A percentile compares a stretch with the other conserved stretches of the same genome.
phyloP scores from a whole-genome alignment of 1,284 basidiomycete species.

The Takashimella tepidaria region DNA sequence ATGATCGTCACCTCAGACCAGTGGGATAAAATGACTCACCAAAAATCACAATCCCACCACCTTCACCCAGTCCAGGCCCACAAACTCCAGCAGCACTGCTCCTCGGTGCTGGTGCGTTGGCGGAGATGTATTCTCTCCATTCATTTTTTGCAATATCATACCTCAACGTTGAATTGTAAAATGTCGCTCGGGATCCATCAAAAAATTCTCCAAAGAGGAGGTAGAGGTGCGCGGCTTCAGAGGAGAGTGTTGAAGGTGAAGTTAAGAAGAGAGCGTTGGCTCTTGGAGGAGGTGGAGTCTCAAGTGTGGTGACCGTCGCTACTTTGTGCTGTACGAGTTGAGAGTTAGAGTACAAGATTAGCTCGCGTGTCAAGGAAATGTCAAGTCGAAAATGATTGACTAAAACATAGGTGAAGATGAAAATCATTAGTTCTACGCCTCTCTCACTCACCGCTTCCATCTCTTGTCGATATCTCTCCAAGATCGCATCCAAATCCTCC shows the following conservation, averaged over 20 bases:
- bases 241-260: constrained; percentile 51
- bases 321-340: constrained; percentile 67
- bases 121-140: constrained; percentile 77
- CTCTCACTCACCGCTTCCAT: constrained; percentile 51
- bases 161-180: constrained; percentile 20
- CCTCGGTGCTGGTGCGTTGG: constrained; percentile 74
- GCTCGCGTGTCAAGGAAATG: too few species aligned
- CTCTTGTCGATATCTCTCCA: constrained; percentile 52
- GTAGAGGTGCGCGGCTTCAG: constrained; percentile 72
- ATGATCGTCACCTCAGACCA: constrained; percentile 5
- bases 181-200: constrained; percentile 65
- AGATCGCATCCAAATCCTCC: constrained; percentile 71
- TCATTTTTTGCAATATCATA: constrained; percentile 56
- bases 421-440: constrained; percentile 59
- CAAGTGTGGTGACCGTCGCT: constrained; percentile 51
- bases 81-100: constrained; percentile 76
- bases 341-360: too few species aligned
- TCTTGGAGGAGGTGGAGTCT: constrained; percentile 62
- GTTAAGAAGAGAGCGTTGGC: constrained; percentile 74
- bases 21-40: constrained; percentile 52
- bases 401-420: too few species aligned
- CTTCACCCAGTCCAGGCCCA: constrained; percentile 57
- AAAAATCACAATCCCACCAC: constrained; percentile 79
- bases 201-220: constrained; percentile 72
- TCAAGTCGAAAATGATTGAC: constrained; percentile 66